Base-by-base conservation (phyloP, 1,139 yeast genomes). In the Yamadazyma dendronema region DNA sequence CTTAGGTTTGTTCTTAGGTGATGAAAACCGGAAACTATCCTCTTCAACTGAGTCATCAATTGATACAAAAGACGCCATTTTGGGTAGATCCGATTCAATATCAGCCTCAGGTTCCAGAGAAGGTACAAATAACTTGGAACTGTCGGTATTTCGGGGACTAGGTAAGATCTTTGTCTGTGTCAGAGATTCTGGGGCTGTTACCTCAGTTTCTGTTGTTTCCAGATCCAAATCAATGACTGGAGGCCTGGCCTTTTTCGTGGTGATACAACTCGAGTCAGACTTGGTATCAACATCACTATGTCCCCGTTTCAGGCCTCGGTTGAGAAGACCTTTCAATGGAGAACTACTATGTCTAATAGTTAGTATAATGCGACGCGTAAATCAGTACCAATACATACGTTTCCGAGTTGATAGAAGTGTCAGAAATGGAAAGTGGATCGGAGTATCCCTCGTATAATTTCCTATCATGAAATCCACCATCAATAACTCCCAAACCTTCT, bases 21-120 rank as follows among this genome's bases (percentile, higher is more conserved):
- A 24, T 5, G 36, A 28, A 31, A 40, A 40, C 9, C 32, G 25
- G 33, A 39, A 39, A 6, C 39, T 42, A 7, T 42, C 39, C 7
- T 30, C 42, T 23, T 37, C 38, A 13, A 41, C 17, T 4, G 44
- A 24, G 19, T 41, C 42, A 21, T 40, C 39, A 10, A 38, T 11
- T 3, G 36, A 29, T 8, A 39, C 19, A 10, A 35, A 28, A 6
- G 29, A 30, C n/a, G 38, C 30, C 34, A 24, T 30, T 21, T 19
- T 19, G 8, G 32, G 25, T 4, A 26, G 29, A 24, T 24, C 27
- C n/a, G n/a, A n/a, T n/a, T n/a, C n/a, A 21, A 10, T 21, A 11
- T 24, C 13, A 12, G 27, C 8, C 13, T 12, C 13, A 5, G 8
- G 27, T 7, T n/a, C 12, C 6, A 12, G 27, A 8, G 30, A 17